Percentiles rank a stretch among this genome's conserved stretches.
Conservation (phyloP, 352 stramenopile species). For the Phytophthora pini region DNA sequence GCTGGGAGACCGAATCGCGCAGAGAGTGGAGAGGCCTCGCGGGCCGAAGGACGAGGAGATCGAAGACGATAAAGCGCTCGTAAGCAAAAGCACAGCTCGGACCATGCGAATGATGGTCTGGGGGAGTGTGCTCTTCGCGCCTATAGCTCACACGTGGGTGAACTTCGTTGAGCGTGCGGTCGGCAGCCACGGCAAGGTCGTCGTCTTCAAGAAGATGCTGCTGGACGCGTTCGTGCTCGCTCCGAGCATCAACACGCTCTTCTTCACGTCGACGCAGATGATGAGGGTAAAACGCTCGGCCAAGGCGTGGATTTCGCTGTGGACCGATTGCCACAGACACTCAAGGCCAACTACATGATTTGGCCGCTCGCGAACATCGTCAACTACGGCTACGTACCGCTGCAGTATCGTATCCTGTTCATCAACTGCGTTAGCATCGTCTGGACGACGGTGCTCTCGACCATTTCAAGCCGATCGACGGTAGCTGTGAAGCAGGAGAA, state of each 20-base stretch:
- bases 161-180: slow-evolving; percentile 69
- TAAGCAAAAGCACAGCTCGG: slow-evolving; percentile 37
- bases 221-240: slow-evolving; percentile 47
- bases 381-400: slow-evolving; percentile 47
- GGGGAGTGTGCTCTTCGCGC: slow-evolving; percentile 82
- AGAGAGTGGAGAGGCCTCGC: slow-evolving; percentile 41
- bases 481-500: slow-evolving; percentile 12
- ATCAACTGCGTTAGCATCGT: slow-evolving; percentile 55
- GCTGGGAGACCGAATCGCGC: slow-evolving; percentile 57
- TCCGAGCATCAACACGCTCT: slow-evolving; percentile 43
- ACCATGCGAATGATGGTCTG: slow-evolving; percentile 86
- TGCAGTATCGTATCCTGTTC: slow-evolving; percentile 53
- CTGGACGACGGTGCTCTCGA: slow-evolving; percentile 51
- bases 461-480: slow-evolving; percentile 33
- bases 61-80: slow-evolving; percentile 15
- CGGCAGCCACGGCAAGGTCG: slow-evolving; percentile 34
- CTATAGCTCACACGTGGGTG: slow-evolving; percentile 88
- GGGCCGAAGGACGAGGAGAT: slow-evolving; percentile 6
- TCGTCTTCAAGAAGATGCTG: slow-evolving; percentile 52
- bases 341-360: slow-evolving; percentile 51
- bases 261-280: slow-evolving; percentile 51
- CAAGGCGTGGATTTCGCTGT: slow-evolving; percentile 37
- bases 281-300: slow-evolving; percentile 34
- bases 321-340: slow-evolving; percentile 40
- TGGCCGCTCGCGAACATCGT: slow-evolving; percentile 51